Percentiles rank a stretch among this genome's conserved stretches.
Conservation (phyloP, 371 early-diverging fungal genomes). For the Mortierella polycephala region DNA sequence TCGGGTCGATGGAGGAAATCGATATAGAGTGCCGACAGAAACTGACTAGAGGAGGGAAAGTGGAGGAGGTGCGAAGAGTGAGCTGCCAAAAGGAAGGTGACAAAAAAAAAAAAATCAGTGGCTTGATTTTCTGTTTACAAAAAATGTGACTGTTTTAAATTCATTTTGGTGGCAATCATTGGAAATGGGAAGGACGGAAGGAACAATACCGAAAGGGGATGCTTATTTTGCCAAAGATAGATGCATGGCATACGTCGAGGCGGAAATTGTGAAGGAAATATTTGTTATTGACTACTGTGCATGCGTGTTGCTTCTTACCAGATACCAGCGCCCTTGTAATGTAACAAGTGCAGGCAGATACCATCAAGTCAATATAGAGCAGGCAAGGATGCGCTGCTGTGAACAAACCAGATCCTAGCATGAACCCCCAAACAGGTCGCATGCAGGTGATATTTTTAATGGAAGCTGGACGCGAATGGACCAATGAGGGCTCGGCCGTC, state of each 20-base stretch:
- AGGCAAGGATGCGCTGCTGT: too few species aligned
- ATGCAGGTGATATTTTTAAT: too few species aligned
- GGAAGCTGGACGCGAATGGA: neutral
- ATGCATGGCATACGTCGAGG: too few species aligned
- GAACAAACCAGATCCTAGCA: too few species aligned
- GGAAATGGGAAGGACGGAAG: too few species aligned
- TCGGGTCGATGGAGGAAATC: constrained; percentile 20
- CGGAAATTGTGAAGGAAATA: neutral
- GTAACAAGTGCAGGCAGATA: too few species aligned
- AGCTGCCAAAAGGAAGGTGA: neutral
- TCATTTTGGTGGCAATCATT: too few species aligned
- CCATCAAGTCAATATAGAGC: too few species aligned
- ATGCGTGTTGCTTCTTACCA: neutral
- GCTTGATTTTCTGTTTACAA: constrained; percentile 9
- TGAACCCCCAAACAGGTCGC: too few species aligned
- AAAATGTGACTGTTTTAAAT: constrained; percentile 1
- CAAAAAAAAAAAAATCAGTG: constrained; percentile 26
- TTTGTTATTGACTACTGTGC: neutral
- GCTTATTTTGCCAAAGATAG: too few species aligned
- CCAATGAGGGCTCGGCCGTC: neutral
- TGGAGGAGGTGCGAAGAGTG: constrained; percentile 1
- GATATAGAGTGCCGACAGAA: constrained; percentile 24
- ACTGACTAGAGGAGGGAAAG: constrained; percentile 17
- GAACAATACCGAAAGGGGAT: too few species aligned
- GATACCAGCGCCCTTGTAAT: too few species aligned